A percentile compares a stretch with the other conserved stretches of the same genome.
These are phyloP conservation scores for Ceratobasidium sp. DNA, from an alignment of 1,284 basidiomycete species.

Conservation along the genomic window DNA sequence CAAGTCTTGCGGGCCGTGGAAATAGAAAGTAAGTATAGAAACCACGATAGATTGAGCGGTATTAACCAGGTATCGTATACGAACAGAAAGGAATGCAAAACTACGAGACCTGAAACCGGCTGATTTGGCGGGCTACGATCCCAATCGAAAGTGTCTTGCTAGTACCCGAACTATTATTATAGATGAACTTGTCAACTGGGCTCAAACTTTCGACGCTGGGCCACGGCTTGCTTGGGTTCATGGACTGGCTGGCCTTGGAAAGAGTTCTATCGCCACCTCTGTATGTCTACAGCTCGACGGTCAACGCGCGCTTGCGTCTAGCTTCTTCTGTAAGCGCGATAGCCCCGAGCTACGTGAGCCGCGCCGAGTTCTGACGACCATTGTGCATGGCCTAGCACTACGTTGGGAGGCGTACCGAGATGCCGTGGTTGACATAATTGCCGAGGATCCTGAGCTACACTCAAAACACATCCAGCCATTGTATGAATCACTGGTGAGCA, in stretches of 20 bases:
- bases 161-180: not conserved
- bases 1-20: too few relatives aligned
- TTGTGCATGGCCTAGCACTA: not conserved
- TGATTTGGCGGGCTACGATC: not conserved
- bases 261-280: conserved; percentile 52
- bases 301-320: conserved; percentile 52
- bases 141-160: not conserved
- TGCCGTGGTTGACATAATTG: not conserved
- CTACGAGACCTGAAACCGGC: not conserved
- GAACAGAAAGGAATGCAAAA: too few relatives aligned
- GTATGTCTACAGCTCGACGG: conserved; percentile 46
- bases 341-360: conserved; percentile 25
- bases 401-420: not conserved
- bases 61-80: too few relatives aligned
- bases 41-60: too few relatives aligned
- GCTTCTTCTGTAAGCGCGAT: conserved; percentile 54
- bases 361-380: conserved; percentile 23
- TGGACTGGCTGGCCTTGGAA: conserved; percentile 52
- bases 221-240: conserved; percentile 48
- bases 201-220: not conserved
- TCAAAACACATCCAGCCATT: not conserved
- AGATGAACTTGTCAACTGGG: not conserved
- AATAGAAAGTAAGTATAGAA: too few relatives aligned
- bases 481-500: not conserved
- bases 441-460: not conserved